phyloP scores from a whole-genome alignment of 2,329 filamentous ascomycete genomes.

The Helotiales sp. region DNA sequence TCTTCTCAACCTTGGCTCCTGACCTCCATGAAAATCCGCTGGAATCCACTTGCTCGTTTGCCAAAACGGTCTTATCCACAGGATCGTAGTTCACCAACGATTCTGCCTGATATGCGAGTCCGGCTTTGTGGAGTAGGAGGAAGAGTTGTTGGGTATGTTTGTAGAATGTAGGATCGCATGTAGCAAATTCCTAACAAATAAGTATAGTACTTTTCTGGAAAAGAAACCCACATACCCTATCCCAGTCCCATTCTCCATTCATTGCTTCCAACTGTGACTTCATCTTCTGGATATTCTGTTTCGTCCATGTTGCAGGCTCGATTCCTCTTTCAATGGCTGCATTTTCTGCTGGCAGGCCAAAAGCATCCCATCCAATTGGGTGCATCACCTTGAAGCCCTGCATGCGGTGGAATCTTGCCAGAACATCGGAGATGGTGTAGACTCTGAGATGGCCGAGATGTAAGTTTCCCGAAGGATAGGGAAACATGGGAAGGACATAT shows the following conservation, averaged over 20 bases:
- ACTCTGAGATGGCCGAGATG: slow-evolving; percentile 88
- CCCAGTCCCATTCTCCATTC: slow-evolving; percentile 86
- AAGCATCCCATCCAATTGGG: slow-evolving; percentile 96
- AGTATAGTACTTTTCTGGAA: slow-evolving; percentile 10
- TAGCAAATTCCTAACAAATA: slow-evolving; percentile 72
- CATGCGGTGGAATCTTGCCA: slow-evolving; percentile 77
- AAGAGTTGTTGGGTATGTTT: slow-evolving; percentile 89
- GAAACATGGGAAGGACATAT: slow-evolving; percentile 91
- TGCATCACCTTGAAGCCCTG: slow-evolving; percentile 77
- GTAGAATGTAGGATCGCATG: slow-evolving; percentile 85
- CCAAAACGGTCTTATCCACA: slow-evolving; percentile 85
- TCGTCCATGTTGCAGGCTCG: slow-evolving; percentile 79
- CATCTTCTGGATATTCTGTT: slow-evolving; percentile 81
- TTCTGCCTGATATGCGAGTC: slow-evolving; percentile 81
- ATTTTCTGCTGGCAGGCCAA: slow-evolving; percentile 89
- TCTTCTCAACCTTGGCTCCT: slow-evolving; percentile 81
- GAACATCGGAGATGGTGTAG: slow-evolving; percentile 87
- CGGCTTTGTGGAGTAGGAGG: slow-evolving; percentile 73
- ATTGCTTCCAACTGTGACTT: slow-evolving; percentile 79
- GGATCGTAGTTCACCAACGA: slow-evolving; percentile 91
- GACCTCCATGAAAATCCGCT: slow-evolving; percentile 87
- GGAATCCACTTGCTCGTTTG: slow-evolving; percentile 91
- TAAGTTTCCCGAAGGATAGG: slow-evolving; percentile 85
- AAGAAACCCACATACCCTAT: slow-evolving; percentile 61
- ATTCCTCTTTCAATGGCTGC: slow-evolving; percentile 84